A percentile compares a stretch with the other conserved stretches of the same genome.
phyloP scores from a whole-genome alignment of 2,329 filamentous ascomycete species.

The Cryoendolithus antarcticus region DNA sequence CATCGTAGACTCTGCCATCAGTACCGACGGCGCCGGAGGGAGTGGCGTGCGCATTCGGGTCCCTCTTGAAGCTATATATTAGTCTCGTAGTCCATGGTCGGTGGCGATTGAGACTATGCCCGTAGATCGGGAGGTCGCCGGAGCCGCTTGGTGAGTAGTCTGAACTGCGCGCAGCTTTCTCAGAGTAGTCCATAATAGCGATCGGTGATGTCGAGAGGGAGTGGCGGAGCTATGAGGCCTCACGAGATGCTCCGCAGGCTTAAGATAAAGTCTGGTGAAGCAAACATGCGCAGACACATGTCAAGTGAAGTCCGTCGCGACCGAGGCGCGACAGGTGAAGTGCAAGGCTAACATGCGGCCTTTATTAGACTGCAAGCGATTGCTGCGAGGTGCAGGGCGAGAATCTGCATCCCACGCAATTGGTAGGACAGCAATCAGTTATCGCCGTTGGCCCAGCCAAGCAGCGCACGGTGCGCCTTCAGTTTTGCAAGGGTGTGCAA shows the following conservation, averaged over 20 bases:
- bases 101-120: conserved; percentile 1
- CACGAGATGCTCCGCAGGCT: not conserved
- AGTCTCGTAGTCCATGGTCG: conserved; percentile 21
- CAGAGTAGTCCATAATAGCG: conserved; percentile 12
- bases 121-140: conserved; percentile 5
- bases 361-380: too few species aligned
- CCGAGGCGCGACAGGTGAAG: too few species aligned
- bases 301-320: too few species aligned
- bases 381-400: too few species aligned
- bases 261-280: too few species aligned
- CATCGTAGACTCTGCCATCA: conserved; percentile 46
- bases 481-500: too few species aligned
- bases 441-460: too few species aligned
- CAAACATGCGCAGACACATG: too few species aligned
- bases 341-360: too few species aligned
- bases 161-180: conserved; percentile 7
- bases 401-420: too few species aligned
- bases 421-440: too few species aligned
- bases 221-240: not conserved
- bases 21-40: conserved; percentile 35
- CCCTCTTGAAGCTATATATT: conserved; percentile 52
- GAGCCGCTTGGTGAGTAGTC: conserved; percentile 11
- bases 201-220: not conserved
- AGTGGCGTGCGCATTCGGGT: conserved; percentile 43
- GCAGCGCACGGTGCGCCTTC: too few species aligned